Conservation (phyloP, 2,329 filamentous ascomycete species). For the Talaromyces sp. region DNA sequence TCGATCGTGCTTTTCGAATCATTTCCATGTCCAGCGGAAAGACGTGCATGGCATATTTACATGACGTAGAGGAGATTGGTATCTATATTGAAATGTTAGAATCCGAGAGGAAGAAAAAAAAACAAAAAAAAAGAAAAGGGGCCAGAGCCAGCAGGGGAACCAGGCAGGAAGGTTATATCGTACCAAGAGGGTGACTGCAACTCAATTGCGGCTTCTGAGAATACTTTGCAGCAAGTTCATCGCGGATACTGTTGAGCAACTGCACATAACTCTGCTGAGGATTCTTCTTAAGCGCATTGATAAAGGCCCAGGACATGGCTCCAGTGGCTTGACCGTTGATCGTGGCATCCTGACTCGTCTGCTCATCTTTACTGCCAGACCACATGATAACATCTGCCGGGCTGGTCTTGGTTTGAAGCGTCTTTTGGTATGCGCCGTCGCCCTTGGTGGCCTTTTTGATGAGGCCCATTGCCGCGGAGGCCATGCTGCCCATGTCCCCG, state of each 20-base stretch:
- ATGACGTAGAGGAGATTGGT: conserved; percentile 66
- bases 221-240: conserved; percentile 82
- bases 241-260: conserved; percentile 90
- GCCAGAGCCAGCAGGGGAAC: neutral
- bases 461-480: conserved; percentile 74
- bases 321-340: conserved; percentile 88
- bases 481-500: conserved; percentile 79
- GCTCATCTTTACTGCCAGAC: conserved; percentile 92
- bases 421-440: conserved; percentile 73
- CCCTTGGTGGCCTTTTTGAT: conserved; percentile 84
- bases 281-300: conserved; percentile 84
- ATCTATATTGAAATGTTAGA: conserved; percentile 45
- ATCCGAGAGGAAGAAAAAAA: neutral
- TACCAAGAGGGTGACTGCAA: conserved; percentile 93
- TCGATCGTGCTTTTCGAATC: neutral
- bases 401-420: conserved; percentile 84
- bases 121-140: neutral
- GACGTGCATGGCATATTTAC: conserved; percentile 40
- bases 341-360: conserved; percentile 90
- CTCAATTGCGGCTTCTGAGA: conserved; percentile 93
- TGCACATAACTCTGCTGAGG: conserved; percentile 95
- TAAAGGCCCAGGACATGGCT: conserved; percentile 98
- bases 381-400: conserved; percentile 97
- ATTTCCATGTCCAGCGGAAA: neutral
- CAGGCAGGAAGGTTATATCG: conserved; percentile 31